Evolutionary conservation across 2,329 filamentous ascomycete genomes (phyloP), one percentile per base, ranked within the genome.

Genomic region (Cladosporium colombiae): DNA sequence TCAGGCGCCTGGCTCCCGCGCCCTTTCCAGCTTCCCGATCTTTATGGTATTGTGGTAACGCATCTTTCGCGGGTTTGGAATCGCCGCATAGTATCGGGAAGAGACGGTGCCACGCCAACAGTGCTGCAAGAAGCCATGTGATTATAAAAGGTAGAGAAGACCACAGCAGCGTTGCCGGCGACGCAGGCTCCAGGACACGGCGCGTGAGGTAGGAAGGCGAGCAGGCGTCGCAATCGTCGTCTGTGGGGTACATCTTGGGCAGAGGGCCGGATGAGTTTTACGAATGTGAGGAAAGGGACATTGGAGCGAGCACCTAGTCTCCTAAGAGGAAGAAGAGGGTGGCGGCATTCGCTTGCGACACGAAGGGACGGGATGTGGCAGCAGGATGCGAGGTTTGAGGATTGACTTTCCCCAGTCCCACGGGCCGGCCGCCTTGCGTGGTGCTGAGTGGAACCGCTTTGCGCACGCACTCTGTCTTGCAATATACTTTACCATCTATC

Each of bases 11-110:
- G 67, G 64, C 70, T 68, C 33, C 52, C 66, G 52, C 64, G 64
- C 55, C 29, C 46, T 16, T 60, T 13, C 49, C 64, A 13, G 61
- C 64, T 33, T 67, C 65, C 69, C 71, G 70, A 31, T 56, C 50
- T n/a, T 44, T 62, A 14, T 63, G 53, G 66, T 64, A 37, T 58
- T 68, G 84, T 40, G 84, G 83, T 70, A 89, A 82, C 59, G 80
- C 81, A 18, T 83, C 80, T 65, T 68, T 75, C 83, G 73, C 89
- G 84, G 70, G 87, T 85, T 67, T 87, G 16, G 64, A 67, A 66
- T 79, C 74, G 67, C 83, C 83, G 49, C 89, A 88, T 10, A 96
- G 84, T n/a, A 86, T 80, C 3, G 92, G 91, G 72, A 91, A 93
- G 21, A 96, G 79, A 72, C 87, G 89, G 40, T 86, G 85, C 60